Evolutionary conservation across 129 eudicot genomes (phyloP), one percentile per base, ranked within the genome.

Genomic region (Kitagawia praeruptora): DNA sequence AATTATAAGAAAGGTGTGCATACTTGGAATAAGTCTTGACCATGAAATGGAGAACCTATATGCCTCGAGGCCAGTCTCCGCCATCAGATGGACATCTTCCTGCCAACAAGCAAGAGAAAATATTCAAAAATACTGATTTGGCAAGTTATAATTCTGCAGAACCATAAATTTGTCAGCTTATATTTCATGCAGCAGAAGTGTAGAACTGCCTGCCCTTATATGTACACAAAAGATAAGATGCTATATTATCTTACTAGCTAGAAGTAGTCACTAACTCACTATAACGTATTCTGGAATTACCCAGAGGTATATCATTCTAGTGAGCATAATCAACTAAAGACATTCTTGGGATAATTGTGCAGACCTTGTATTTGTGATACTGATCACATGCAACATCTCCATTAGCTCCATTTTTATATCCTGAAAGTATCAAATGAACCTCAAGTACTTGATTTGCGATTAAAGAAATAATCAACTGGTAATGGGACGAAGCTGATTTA

Each of bases 1-100:
- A 58, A 23, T 21, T 58, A 58, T n/a, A 23, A n/a, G 5, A 2
- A 4, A 73, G 48, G 47, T 53, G 34, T 31, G 48, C 87, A 72
- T 85, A 88, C 91, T 48, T 0, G 91, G 91, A 38, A 88, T 81
- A 70, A 88, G 84, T 75, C 91, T 82, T 72, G 91, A 83, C 87
- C 91, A 85, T 49, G 91, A 85, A 74, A 87, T 85, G 46, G 91
- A 83, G 81, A 85, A 75, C 63, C 89, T 81, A 53, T 83, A 88
- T 54, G 89, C 91, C 78, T 87, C 91, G 49, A 87, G 46, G 31
- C 85, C 83, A 16, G 86, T 85, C 38, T 87, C 91, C 47, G 39
- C 85, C 87, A 83, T 83, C 15, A 85, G 83, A 76, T 77, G 81
- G 31, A 88, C 80, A 77, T 88, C 91, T 79, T 85, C 88, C 88